Percentiles rank a stretch among this genome's conserved stretches.
Conservation (phyloP, 1,284 basidiomycete genomes). For the Ustilago nuda region DNA sequence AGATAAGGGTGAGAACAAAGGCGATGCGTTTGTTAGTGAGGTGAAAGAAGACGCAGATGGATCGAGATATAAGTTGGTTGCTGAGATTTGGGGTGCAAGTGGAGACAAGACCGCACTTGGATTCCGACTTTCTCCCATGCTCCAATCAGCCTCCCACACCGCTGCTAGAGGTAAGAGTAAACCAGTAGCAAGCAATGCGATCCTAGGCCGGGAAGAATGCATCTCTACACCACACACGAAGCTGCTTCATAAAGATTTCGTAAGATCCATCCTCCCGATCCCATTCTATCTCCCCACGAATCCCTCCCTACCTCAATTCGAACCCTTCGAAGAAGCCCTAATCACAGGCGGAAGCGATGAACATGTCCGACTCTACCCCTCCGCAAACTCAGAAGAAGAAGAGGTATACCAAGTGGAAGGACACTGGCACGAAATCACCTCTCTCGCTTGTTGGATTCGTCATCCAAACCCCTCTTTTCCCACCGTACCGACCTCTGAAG, state of each 20-base stretch:
- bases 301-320: not conserved
- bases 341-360: conserved; percentile 42
- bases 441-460: conserved; percentile 35
- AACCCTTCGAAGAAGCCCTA: conserved; percentile 5
- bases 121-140: conserved; percentile 17
- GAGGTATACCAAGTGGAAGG: conserved; percentile 35
- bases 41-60: conserved; percentile 28
- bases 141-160: too few species aligned
- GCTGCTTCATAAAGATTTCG: conserved; percentile 20
- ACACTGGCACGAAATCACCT: conserved; percentile 60
- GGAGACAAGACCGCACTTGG: conserved; percentile 27
- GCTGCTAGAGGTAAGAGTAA: not conserved
- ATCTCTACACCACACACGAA: not conserved
- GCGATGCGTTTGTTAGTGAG: conserved; percentile 22
- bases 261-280: conserved; percentile 28
- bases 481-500: not conserved
- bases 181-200: not conserved
- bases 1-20: not conserved
- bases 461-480: not conserved
- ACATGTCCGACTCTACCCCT: conserved; percentile 22
- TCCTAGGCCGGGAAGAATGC: conserved; percentile 4
- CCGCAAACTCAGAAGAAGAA: not conserved
- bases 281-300: conserved; percentile 2
- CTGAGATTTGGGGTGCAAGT: conserved; percentile 28
- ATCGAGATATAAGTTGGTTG: conserved; percentile 6